Base-by-base conservation (phyloP, 805 yeast species). In the Saccharomyces paradoxus region DNA sequence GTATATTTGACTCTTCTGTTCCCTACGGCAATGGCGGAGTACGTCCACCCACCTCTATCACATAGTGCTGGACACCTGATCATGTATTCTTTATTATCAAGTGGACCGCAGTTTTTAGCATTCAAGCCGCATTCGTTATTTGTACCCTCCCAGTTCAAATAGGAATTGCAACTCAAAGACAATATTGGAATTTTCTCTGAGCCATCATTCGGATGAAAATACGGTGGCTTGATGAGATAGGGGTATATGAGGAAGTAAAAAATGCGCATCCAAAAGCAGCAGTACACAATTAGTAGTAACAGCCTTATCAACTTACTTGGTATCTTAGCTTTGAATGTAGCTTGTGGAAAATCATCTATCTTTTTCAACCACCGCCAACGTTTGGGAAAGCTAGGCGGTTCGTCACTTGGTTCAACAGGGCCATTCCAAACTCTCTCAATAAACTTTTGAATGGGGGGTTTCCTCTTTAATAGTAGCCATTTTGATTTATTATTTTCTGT, bases 11-110 rank as follows among this genome's bases (percentile, higher is more conserved):
- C 74, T 58, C 81, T 70, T 53, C 81, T 72, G 51, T 77, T 77
- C 0, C 97, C 97, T 0, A 89, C 88, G 0, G 91, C 84, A 10
- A 85, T 72, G 17, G 84, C 81, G 1, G 90, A 81, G 67, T 83
- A 91, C 0, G 89, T 79, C 83, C 87, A 82, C 41, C 90, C 83
- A 31, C 82, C 87, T 32, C 85, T 72, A 60, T 85, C 89, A 70
- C 98, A 91, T 32, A 90, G 72, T 0, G 97, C 96, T 0, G 96
- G 96, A 68, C 98, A 91, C 60, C 89, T 75, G 63, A 90, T 76
- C 3, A 78, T 68, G 28, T 85, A 76, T 22, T 78, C 79, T 14
- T 72, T 64, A 29, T 73, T 68, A 2, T 65, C 70, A 49, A 77
- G 70, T 0, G 82, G 78, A 1, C 65, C 70, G 69, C 96, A 89